Base-by-base conservation (phyloP, 805 yeast genomes). In the Candida railenensis region DNA sequence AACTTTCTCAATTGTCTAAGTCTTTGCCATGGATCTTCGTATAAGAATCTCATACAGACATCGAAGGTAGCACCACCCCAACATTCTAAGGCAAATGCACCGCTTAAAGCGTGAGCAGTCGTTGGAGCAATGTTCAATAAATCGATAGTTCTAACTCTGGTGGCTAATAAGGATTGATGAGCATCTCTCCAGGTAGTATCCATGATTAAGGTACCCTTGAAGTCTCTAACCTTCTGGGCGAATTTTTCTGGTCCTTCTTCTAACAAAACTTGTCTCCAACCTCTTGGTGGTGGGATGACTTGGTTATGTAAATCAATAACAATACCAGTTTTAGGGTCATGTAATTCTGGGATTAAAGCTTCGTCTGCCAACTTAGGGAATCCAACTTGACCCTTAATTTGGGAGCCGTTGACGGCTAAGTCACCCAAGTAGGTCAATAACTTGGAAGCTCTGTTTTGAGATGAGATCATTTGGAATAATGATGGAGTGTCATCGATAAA, bases 51-150 rank as follows among this genome's bases (percentile, higher is more conserved):
- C 98, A 94, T 91, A 46, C 96, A 87, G 46, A 94, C 99, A 64
- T 94, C 99, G 61, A 94, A 94, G 34, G 99, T 94, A 46, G 99
- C 99, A 72, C 99, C 99, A 73, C 99, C 99, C 99, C 99, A 94
- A 77, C 99, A 94, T 74, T 94, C 99, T 46, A 94, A 76, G 16
- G 99, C 94, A 67, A 90, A 94, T 3, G 96, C 96, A 53, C 92
- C 91, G 54, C 85, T 70, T 57, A 90, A 73, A 18, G 96, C 98
- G 62, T 87, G 85, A 2, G 97, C 88, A 28, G 99, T 94, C 47
- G 95, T 82, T 49, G 90, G 91, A 19, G 99, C 99, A 73, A 94
- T 89, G 57, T 90, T 87, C 44, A 85, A 74, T 61, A 94, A 74
- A 69, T 94, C 99, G 56, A 87, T 80, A 20, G 99, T 94, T 73